Percentiles rank a stretch among this genome's conserved stretches.
Conservation (phyloP, 192 early-diverging fungal species). For the Coemansia pectinata region DNA sequence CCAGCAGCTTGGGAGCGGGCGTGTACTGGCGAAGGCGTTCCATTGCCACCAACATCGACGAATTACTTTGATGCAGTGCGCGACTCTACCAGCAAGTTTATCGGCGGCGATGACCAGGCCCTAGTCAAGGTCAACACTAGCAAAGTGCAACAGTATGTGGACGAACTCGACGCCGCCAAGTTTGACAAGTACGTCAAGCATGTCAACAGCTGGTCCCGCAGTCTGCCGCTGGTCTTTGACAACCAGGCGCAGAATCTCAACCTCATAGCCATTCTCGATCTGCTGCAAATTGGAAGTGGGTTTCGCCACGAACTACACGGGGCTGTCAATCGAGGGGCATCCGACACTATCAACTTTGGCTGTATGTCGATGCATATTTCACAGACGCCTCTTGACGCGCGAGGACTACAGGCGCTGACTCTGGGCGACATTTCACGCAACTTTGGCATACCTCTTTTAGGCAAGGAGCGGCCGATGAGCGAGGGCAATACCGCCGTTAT, state of each 20-base stretch:
- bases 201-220: slow-evolving; percentile 55
- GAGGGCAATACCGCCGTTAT: slow-evolving; percentile 57
- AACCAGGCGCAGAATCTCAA: slow-evolving; percentile 74
- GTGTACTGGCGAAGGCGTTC: slow-evolving; percentile 26
- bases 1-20: slow-evolving; percentile 30
- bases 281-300: slow-evolving; percentile 79
- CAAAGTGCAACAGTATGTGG: slow-evolving; percentile 35
- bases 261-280: slow-evolving; percentile 69
- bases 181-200: slow-evolving; percentile 40
- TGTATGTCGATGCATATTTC: slow-evolving; percentile 83
- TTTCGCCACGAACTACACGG: slow-evolving; percentile 68
- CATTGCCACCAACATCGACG: slow-evolving; percentile 14
- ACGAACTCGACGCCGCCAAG: slow-evolving; percentile 27
- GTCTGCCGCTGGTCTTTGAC: slow-evolving; percentile 77
- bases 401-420: slow-evolving; percentile 60
- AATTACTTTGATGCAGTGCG: slow-evolving; percentile 50
- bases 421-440: slow-evolving; percentile 63
- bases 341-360: slow-evolving; percentile 79
- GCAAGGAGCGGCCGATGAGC: slow-evolving; percentile 60
- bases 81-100: slow-evolving; percentile 31
- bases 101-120: slow-evolving; percentile 12
- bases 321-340: slow-evolving; percentile 65
- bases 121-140: slow-evolving; percentile 42
- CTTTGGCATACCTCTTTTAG: slow-evolving; percentile 74
- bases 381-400: slow-evolving; percentile 59